Conservation (phyloP, 139 green algal species). For the Closterium sp. region DNA sequence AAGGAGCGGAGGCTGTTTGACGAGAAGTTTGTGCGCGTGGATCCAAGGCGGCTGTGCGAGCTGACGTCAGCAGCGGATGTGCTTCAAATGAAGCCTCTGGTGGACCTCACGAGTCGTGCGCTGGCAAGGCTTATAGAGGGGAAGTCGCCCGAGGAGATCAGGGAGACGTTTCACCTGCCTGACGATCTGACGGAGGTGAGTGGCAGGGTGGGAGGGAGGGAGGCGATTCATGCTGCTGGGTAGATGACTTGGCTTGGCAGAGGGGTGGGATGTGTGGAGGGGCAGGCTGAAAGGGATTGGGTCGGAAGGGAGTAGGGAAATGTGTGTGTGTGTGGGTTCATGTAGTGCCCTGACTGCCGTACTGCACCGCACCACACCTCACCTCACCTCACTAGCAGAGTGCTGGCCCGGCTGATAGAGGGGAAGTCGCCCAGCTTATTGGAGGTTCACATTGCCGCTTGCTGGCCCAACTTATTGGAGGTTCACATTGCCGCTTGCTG, state of each 20-base stretch:
- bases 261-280: too few relatives aligned
- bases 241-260: too few relatives aligned
- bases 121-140: constrained; percentile 73
- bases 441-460: constrained; percentile 69
- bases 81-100: constrained; percentile 67
- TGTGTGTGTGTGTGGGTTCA: constrained; percentile 16
- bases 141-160: constrained; percentile 69
- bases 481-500: constrained; percentile 69
- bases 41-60: constrained; percentile 67
- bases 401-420: constrained; percentile 70
- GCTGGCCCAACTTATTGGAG: constrained; percentile 71
- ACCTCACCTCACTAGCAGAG: constrained; percentile 65
- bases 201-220: too few relatives aligned
- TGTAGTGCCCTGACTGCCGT: too few relatives aligned
- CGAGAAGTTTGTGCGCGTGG: constrained; percentile 66
- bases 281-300: constrained; percentile 73
- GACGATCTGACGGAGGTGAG: constrained; percentile 67
- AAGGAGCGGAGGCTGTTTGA: constrained; percentile 72
- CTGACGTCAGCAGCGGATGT: constrained; percentile 68
- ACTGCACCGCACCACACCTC: too few relatives aligned
- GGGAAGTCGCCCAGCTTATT: constrained; percentile 73
- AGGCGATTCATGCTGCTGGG: too few relatives aligned
- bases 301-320: constrained; percentile 65
- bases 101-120: constrained; percentile 65
- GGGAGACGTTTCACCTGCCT: constrained; percentile 68